Evolutionary conservation across 148 eudicot genomes (phyloP).

Genomic region (Cornus florida): DNA sequence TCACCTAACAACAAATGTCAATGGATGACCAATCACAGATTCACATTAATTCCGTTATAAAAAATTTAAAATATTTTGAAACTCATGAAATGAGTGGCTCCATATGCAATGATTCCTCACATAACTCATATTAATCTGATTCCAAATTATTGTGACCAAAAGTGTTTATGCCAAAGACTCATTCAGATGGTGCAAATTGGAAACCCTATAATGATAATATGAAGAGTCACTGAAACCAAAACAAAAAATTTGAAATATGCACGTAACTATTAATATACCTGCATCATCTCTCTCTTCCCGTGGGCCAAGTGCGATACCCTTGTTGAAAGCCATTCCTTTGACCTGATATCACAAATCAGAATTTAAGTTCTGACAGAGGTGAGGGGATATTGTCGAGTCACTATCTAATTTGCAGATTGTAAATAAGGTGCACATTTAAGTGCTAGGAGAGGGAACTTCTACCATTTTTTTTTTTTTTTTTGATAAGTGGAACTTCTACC

Average conservation of each 20-base stretch:
- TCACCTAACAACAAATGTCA: no score
- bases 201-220: not conserved
- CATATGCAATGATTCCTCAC: not conserved
- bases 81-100: not conserved
- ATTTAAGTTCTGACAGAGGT: not conserved
- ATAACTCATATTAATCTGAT: not conserved
- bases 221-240: not conserved
- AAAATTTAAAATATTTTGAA: not conserved
- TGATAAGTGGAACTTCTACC: not conserved
- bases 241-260: not conserved
- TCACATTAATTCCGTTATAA: no score
- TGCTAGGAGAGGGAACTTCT: no score
- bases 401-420: not conserved
- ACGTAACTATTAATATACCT: conserved; percentile 40
- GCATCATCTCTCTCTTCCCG: conserved; percentile 83
- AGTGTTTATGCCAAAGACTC: not conserved
- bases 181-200: not conserved
- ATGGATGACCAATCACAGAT: no score
- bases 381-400: not conserved
- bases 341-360: conserved; percentile 52
- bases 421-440: no score
- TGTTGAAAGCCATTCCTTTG: conserved; percentile 94
- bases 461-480: no score
- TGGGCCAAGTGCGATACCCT: conserved; percentile 59
- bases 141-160: no score